Conservation (phyloP, 2,329 filamentous ascomycete genomes). For the Claviceps pusilla region DNA sequence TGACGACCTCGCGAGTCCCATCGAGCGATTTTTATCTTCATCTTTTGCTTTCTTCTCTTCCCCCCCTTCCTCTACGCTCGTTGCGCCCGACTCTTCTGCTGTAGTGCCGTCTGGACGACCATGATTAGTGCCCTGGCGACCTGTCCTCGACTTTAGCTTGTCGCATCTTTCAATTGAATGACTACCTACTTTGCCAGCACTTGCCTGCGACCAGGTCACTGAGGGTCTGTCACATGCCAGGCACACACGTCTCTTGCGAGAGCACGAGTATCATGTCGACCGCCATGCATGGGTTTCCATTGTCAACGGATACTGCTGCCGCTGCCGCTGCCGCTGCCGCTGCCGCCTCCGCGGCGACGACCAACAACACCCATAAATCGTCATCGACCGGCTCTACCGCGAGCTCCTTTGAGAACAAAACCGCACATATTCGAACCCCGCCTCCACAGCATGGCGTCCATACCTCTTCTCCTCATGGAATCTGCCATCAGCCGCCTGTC, state of each 20-base stretch:
- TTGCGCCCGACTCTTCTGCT: not conserved
- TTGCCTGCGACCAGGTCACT: not conserved
- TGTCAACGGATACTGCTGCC: not conserved
- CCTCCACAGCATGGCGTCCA: slow-evolving; percentile 7
- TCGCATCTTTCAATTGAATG: not conserved
- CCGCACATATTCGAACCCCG: slow-evolving; percentile 4
- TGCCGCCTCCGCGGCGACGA: not conserved
- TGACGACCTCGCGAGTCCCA: not conserved
- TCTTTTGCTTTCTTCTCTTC: not conserved
- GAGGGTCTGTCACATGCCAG: not conserved
- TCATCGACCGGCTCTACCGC: slow-evolving; percentile 1
- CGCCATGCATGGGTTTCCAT: slow-evolving; percentile 7
- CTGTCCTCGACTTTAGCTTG: not conserved
- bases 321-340: not conserved
- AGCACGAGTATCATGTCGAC: slow-evolving; percentile 1
- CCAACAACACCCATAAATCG: slow-evolving; percentile 1
- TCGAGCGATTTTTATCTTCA: not conserved
- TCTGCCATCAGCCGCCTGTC: slow-evolving; percentile 10
- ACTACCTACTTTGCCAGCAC: not conserved
- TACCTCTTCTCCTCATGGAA: slow-evolving; percentile 4
- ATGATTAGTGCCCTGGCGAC: slow-evolving; percentile 4
- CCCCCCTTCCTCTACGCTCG: not conserved
- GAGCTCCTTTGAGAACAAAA: slow-evolving; percentile 5
- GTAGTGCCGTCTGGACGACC: not conserved
- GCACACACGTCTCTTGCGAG: not conserved